Conservation (phyloP, 176 grass and related monocot genomes). For the Oryza longistaminata region DNA sequence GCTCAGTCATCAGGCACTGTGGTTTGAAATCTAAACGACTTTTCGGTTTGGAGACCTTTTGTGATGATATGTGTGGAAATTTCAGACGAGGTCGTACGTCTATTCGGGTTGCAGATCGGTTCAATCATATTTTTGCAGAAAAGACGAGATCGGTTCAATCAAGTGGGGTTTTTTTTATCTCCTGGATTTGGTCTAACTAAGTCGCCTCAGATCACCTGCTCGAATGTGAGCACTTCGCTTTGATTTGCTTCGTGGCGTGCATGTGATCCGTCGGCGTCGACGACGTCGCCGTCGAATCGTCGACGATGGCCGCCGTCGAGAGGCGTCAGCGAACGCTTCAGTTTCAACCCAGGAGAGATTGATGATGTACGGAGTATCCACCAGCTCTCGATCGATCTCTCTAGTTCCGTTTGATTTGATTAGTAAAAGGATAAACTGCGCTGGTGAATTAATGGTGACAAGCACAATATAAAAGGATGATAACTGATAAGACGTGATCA, state of each 20-base stretch:
- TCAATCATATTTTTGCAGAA: not conserved
- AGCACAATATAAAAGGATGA: not conserved
- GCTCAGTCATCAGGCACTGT: not conserved
- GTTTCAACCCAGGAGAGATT: not conserved
- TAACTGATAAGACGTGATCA: not conserved
- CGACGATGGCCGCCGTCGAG: not conserved
- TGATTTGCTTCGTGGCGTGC: not conserved
- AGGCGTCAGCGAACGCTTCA: not conserved
- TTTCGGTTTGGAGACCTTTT: not conserved
- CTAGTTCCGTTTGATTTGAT: not conserved
- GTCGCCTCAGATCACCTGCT: not conserved
- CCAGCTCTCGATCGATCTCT: not conserved
- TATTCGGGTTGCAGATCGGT: not conserved
- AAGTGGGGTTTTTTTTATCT: not conserved
- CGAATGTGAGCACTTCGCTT: conserved; percentile 25
- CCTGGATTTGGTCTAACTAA: conserved; percentile 32
- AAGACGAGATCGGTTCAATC: not conserved
- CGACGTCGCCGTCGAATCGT: not conserved
- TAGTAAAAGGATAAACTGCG: not conserved
- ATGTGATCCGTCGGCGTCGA: not conserved
- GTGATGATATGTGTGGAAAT: not conserved
- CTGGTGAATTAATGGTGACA: not conserved
- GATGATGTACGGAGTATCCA: not conserved
- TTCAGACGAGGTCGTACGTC: conserved; percentile 9
- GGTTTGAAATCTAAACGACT: not conserved